Evolutionary conservation across 2,329 filamentous ascomycete species (phyloP), one percentile per base, ranked within the genome.

Genomic region (Plenodomus lindquistii): DNA sequence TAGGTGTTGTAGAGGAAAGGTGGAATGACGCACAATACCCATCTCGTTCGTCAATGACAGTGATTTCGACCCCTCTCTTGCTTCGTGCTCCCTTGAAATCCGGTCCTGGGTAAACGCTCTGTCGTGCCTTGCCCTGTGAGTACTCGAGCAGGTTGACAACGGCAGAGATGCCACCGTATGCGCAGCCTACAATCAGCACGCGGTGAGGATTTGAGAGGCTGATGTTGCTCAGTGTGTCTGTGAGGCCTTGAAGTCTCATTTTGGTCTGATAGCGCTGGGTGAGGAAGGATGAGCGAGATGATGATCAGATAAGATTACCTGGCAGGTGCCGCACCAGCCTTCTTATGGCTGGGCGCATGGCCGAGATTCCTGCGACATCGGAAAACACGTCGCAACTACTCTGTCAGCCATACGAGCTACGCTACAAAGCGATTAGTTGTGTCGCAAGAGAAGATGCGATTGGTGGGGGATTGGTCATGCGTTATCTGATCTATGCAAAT

Each of bases 21-120:
- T 41, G 37, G 52, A 19, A 44, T 51, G 37, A 56, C 85, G 60
- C 76, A 91, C 88, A 91, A 69, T 85, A 91, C n/a, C 89, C 89
- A 75, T 92, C 88, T n/a, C 87, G 78, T 70, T 91, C 87, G 61
- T 92, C 88, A 19, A 89, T 84, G 18, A 92, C 80, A 18, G 86
- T 91, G 42, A 92, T 85, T 31, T 90, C 81, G 13, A 89, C 71
- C 1, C 82, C 78, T 37, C 86, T 75, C 19, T 75, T 77, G 37
- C 76, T 74, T 17, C 52, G 66, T 22, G 35, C 58, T 34, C 57
- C 67, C 45, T 55, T 73, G 56, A 72, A 65, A 18, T 69, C 67
- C 22, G 59, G 78, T 7, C 64, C 60, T 35, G 67, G 60, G 42
- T 71, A 68, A 7, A 65, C 55, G 59, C 63, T 79, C 73, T 76